A percentile compares a stretch with the other conserved stretches of the same genome.
Evolutionary conservation across 176 grass and related monocot genomes (phyloP).

Genomic region (Cocos nucifera): DNA sequence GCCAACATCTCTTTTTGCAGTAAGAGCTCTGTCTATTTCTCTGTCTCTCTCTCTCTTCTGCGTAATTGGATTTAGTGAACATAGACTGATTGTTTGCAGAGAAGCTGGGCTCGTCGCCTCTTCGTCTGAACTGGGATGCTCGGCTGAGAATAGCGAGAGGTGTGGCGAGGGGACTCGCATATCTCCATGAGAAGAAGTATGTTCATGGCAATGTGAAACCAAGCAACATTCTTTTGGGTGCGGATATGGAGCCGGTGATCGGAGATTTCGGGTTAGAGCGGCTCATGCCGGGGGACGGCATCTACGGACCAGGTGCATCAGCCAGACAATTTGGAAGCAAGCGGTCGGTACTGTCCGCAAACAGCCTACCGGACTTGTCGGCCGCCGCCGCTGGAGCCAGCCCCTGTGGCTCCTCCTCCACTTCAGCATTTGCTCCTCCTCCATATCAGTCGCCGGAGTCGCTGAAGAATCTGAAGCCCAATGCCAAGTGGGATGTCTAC

Average conservation of each 20-base stretch:
- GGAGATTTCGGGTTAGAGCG: slow-evolving; percentile 68
- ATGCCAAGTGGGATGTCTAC: slow-evolving; percentile 69
- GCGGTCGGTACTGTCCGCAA: slow-evolving; percentile 25
- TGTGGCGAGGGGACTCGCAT: slow-evolving; percentile 60
- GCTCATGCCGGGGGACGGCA: slow-evolving; percentile 20
- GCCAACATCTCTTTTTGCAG: slow-evolving; percentile 58
- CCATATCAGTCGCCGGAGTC: slow-evolving; percentile 66
- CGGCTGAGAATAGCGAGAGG: slow-evolving; percentile 60
- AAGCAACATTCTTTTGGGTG: slow-evolving; percentile 66
- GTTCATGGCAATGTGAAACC: slow-evolving; percentile 75
- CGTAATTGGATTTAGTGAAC: no score
- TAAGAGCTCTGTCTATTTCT: slow-evolving; percentile 2
- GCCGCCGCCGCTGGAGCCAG: slow-evolving; percentile 24
- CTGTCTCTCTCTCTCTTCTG: no score
- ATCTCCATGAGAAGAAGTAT: slow-evolving; percentile 77
- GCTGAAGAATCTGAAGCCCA: slow-evolving; percentile 34
- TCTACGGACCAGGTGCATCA: not conserved
- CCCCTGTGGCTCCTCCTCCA: slow-evolving; percentile 18
- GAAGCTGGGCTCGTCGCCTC: slow-evolving; percentile 43
- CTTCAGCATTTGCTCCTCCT: slow-evolving; percentile 10
- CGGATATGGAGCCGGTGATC: slow-evolving; percentile 59
- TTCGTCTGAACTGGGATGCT: slow-evolving; percentile 48
- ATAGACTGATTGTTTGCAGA: slow-evolving; percentile 20
- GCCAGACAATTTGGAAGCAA: slow-evolving; percentile 48
- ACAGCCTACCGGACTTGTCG: slow-evolving; percentile 46